These are phyloP conservation scores for Ophiostoma tasmaniense DNA, from an alignment of 2,329 filamentous ascomycete species.

Conservation along the genomic window DNA sequence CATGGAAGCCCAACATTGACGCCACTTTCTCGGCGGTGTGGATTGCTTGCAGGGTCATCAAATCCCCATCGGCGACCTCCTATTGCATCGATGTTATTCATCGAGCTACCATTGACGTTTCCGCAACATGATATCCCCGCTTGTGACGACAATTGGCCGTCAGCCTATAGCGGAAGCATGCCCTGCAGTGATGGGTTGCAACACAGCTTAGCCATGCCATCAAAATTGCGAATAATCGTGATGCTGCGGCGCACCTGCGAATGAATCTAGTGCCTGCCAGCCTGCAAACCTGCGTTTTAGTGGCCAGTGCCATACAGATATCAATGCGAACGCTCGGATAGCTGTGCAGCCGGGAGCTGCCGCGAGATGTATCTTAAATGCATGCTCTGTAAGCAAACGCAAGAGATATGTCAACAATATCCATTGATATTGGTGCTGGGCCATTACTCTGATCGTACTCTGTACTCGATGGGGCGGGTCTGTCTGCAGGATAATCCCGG, in stretches of 20 bases:
- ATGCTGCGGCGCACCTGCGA: not conserved
- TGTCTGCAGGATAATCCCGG: not conserved
- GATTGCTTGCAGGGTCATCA: not conserved
- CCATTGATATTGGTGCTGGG: not conserved
- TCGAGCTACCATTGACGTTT: not conserved
- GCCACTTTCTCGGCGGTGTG: not conserved
- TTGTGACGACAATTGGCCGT: not conserved
- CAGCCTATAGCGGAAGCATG: not conserved
- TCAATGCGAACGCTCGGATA: not conserved
- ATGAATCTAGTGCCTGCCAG: not conserved
- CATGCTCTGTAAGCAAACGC: not conserved
- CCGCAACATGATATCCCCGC: not conserved
- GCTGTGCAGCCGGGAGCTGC: not conserved
- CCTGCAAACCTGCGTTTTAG: not conserved
- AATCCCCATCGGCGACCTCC: not conserved
- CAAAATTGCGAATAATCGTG: not conserved
- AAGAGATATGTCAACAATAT: not conserved
- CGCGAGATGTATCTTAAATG: not conserved
- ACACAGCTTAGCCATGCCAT: not conserved
- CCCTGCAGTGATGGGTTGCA: not conserved
- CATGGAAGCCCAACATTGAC: slow-evolving; percentile 3
- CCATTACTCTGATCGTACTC: not conserved
- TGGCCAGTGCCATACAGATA: not conserved
- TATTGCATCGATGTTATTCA: not conserved
- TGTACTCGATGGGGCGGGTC: not conserved